Evolutionary conservation across 306 rosid genomes (phyloP), one percentile per base, ranked within the genome.

Genomic region (Hylodesmum podocarpum): DNA sequence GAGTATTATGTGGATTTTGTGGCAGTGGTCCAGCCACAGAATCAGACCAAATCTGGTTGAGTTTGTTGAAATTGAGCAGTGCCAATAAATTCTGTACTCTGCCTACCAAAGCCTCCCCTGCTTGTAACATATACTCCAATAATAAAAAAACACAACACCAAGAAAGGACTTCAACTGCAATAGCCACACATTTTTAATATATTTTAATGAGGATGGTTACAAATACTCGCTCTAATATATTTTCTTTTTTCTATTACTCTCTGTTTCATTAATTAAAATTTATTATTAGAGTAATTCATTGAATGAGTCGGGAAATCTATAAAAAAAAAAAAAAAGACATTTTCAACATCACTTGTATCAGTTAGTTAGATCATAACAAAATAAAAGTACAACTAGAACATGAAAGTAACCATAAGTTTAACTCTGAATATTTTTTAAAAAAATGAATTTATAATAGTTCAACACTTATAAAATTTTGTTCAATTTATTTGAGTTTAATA

Each of bases 1-100:
- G 58, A 8, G 40, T 43, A 39, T 55, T 54, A 55, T 37, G 36
- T 16, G 66, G 67, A 55, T 55, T 72, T 58, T 41, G 15, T 58
- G 31, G 55, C 67, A 55, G 70, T 62, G 79, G 71, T 75, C 49
- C 71, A 8, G 8, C 0, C 7, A 75, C 4, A n/a, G 73, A 49
- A 64, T 64, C 21, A 65, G 55, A 37, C 9, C 3, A 65, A 25
- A 75, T 44, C 9, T 33, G 43, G 74, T 11, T 66, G 1, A 16
- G 28, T 33, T 63, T 62, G 39, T 63, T 12, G 63, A 63, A 24
- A 46, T n/a, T 28, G 21, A 29, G 18, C 40, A 10, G 22, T 33
- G 50, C 37, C 54, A 54, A 22, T 71, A 55, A 73, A 18, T 29
- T 72, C 55, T 54, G 22, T 16, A 11, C 19, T 28, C 4, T 44